A percentile compares a stretch with the other conserved stretches of the same genome.
These are phyloP conservation scores for Globisporangium echinulatum DNA, from an alignment of 352 stramenopile genomes.

Conservation along the genomic window DNA sequence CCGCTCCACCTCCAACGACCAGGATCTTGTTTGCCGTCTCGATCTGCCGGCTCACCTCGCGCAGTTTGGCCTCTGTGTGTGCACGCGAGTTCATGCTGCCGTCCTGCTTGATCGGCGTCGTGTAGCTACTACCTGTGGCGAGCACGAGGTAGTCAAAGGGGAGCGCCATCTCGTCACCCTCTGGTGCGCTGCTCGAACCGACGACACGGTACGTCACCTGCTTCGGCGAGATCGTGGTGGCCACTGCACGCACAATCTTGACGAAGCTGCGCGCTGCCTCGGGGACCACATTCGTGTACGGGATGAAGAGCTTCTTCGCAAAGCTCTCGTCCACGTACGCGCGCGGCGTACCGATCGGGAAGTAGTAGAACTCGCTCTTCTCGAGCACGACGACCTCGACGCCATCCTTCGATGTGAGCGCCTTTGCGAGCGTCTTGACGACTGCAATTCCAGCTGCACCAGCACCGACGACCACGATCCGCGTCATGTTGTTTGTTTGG, in stretches of 20 bases:
- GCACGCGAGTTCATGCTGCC: conserved; percentile 15
- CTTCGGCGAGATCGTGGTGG: conserved; percentile 20
- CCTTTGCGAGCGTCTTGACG: conserved; percentile 27
- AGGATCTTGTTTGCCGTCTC: conserved; percentile 36
- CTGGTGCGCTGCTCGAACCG: too few relatives aligned
- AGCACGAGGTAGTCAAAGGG: conserved; percentile 58
- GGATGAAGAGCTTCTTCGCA: conserved; percentile 47
- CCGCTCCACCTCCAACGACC: conserved; percentile 42
- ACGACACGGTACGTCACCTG: too few relatives aligned
- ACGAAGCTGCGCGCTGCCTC: conserved; percentile 22
- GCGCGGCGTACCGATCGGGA: conserved; percentile 32
- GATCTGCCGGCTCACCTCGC: conserved; percentile 25
- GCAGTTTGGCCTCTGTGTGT: conserved; percentile 20
- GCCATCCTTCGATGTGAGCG: conserved; percentile 27
- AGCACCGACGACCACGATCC: conserved; percentile 49
- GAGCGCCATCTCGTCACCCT: conserved; percentile 10
- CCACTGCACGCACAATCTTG: conserved; percentile 35
- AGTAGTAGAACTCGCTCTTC: conserved; percentile 52
- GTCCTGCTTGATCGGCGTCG: conserved; percentile 47
- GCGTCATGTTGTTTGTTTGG: neutral
- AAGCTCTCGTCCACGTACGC: conserved; percentile 39
- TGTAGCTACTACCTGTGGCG: conserved; percentile 54
- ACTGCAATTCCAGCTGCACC: conserved; percentile 36
- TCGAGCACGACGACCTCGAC: conserved; percentile 41
- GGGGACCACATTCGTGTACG: conserved; percentile 44